These are phyloP conservation scores for Microcos paniculata DNA, from an alignment of 345 rosid species.

Conservation along the genomic window DNA sequence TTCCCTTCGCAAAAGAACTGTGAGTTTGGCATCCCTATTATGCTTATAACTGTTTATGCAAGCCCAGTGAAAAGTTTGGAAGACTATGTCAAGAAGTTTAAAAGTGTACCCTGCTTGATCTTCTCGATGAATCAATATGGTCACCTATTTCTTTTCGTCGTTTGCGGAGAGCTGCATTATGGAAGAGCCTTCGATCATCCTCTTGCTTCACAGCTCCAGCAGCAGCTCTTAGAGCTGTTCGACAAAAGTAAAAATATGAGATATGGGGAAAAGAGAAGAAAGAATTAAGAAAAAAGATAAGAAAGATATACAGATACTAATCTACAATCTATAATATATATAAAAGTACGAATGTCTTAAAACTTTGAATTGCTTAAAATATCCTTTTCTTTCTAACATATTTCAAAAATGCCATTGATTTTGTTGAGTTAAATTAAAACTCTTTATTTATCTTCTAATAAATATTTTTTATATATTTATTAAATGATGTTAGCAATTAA, in stretches of 20 bases:
- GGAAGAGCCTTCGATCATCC: slow-evolving; percentile 88
- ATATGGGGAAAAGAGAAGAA: neutral
- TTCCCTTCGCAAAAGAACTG: slow-evolving; percentile 3
- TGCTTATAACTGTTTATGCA: neutral
- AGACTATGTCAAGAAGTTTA: neutral
- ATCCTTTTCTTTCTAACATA: no score
- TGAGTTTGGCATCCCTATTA: neutral
- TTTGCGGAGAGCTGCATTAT: slow-evolving; percentile 86
- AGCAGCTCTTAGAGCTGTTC: slow-evolving; percentile 91
- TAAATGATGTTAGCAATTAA: no score
- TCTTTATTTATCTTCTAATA: no score
- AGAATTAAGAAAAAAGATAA: slow-evolving; percentile 6
- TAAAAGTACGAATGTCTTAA: no score
- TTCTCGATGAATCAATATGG: slow-evolving; percentile 65
- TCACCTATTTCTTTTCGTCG: slow-evolving; percentile 93
- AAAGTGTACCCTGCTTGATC: slow-evolving; percentile 47
- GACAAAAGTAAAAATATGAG: neutral
- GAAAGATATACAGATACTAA: slow-evolving; percentile 8
- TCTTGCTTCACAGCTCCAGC: slow-evolving; percentile 88
- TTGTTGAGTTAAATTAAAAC: no score
- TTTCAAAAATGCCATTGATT: no score
- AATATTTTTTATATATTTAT: no score
- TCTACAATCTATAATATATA: no score
- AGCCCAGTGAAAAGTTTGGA: neutral
- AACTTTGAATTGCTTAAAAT: no score